These are phyloP conservation scores for Populus pruinosa DNA, from an alignment of 345 rosid genomes.

Conservation along the genomic window DNA sequence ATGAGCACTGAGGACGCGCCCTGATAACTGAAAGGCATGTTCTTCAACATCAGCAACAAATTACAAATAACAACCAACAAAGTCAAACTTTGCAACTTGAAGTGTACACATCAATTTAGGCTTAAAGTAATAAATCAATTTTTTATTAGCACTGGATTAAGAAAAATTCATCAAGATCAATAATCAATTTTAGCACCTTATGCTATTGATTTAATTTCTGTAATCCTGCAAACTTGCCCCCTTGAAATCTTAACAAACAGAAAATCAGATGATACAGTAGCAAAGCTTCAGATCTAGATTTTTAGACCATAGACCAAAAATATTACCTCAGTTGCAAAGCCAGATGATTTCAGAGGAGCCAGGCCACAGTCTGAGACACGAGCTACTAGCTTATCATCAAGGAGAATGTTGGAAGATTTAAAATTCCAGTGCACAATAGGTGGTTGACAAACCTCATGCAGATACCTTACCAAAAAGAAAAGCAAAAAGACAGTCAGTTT, in stretches of 20 bases:
- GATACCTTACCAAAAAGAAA: slow-evolving; percentile 47
- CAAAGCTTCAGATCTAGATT: neutral
- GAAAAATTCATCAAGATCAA: no score
- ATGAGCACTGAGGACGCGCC: slow-evolving; percentile 25
- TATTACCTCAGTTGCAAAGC: slow-evolving; percentile 56
- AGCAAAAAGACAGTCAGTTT: neutral
- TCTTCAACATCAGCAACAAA: slow-evolving; percentile 12
- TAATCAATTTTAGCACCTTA: neutral
- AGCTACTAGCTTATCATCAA: slow-evolving; percentile 59
- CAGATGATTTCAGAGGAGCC: slow-evolving; percentile 54
- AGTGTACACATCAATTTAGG: neutral
- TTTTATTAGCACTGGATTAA: neutral
- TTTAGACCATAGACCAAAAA: neutral
- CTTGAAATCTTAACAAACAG: no score
- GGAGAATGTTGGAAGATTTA: slow-evolving; percentile 76
- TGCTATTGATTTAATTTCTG: neutral
- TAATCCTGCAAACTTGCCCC: neutral
- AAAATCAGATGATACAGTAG: neutral
- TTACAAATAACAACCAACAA: neutral
- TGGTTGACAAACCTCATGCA: slow-evolving; percentile 84
- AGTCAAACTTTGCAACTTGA: neutral
- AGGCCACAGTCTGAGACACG: slow-evolving; percentile 79
- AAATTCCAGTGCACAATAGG: slow-evolving; percentile 69
- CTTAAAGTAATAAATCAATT: neutral
- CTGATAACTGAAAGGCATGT: slow-evolving; percentile 42